Conservation (phyloP, 805 yeast genomes). For the Vanderwaltozyma verrucispora region DNA sequence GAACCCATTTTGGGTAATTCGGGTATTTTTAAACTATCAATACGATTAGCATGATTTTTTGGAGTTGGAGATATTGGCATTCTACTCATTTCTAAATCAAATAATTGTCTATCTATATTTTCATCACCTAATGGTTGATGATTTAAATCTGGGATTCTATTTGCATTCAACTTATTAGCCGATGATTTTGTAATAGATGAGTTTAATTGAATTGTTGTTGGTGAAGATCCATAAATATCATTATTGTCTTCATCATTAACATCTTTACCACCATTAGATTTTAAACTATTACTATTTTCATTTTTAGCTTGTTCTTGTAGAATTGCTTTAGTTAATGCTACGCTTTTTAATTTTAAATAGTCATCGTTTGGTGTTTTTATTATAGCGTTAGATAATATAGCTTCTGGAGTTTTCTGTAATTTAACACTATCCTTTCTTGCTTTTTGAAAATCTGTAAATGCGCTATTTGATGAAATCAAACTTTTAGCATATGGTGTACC, state of each 20-base stretch:
- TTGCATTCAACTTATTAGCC: slow-evolving; percentile 9
- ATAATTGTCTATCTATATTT: slow-evolving; percentile 14
- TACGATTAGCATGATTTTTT: slow-evolving; percentile 8
- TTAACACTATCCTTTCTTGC: slow-evolving; percentile 20
- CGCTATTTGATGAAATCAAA: slow-evolving; percentile 22
- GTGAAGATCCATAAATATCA: slow-evolving; percentile 26
- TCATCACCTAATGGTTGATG: slow-evolving; percentile 1
- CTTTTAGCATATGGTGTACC: slow-evolving; percentile 24
- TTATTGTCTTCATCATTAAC: slow-evolving; percentile 6
- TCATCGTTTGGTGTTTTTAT: slow-evolving; percentile 1
- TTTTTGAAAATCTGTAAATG: slow-evolving; percentile 25
- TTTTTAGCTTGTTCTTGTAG: background rate
- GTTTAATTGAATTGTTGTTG: slow-evolving; percentile 28
- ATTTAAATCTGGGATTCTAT: slow-evolving; percentile 12
- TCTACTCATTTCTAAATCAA: slow-evolving; percentile 9
- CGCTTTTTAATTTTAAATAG: background rate
- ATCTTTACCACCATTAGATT: no score
- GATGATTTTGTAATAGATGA: slow-evolving; percentile 26
- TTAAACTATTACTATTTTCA: background rate
- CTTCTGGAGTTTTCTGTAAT: slow-evolving; percentile 9
- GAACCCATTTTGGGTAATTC: slow-evolving; percentile 31
- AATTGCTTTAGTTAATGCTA: background rate
- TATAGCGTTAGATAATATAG: background rate
- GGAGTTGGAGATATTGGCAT: slow-evolving; percentile 27
- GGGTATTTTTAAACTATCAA: slow-evolving; percentile 14